phyloP scores from a whole-genome alignment of 495 filamentous ascomycete genomes.

The Aspergillus incahuasiensis region DNA sequence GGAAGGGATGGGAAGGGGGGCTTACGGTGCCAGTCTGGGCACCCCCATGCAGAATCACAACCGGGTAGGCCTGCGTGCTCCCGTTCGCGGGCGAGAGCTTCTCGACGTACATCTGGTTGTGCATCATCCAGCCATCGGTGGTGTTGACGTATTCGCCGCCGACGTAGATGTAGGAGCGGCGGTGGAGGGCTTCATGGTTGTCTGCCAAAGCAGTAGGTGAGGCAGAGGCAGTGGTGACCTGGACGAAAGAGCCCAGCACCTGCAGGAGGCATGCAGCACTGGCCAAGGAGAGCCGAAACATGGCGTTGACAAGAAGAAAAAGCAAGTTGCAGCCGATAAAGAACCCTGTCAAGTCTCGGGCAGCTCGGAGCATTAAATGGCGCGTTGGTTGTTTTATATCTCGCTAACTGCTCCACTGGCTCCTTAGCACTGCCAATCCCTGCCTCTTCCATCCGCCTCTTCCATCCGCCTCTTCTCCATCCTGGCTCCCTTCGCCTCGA shows the following conservation, averaged over 20 bases:
- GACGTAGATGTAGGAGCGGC: constrained; percentile 45
- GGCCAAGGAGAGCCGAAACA: neutral
- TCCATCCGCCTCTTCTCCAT: neutral
- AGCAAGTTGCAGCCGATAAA: neutral
- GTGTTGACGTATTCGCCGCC: constrained; percentile 42
- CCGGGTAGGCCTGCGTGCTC: constrained; percentile 29
- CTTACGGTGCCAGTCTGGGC: constrained; percentile 50
- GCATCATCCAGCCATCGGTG: constrained; percentile 12
- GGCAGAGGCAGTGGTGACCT: neutral
- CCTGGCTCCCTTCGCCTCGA: neutral
- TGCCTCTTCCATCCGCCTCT: neutral
- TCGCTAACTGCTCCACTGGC: neutral
- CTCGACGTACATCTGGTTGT: constrained; percentile 55
- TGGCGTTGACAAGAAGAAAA: neutral
- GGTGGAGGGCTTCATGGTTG: neutral
- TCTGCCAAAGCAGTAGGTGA: neutral
- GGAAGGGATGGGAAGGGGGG: neutral
- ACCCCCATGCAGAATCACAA: constrained; percentile 51
- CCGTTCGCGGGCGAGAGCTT: constrained; percentile 34
- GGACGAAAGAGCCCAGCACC: neutral
- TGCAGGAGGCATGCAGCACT: neutral
- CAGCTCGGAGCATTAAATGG: neutral
- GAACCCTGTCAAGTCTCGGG: neutral
- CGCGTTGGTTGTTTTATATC: neutral
- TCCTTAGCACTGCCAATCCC: neutral